Conservation (phyloP, 352 stramenopile genomes). For the Pythium plurisporium region DNA sequence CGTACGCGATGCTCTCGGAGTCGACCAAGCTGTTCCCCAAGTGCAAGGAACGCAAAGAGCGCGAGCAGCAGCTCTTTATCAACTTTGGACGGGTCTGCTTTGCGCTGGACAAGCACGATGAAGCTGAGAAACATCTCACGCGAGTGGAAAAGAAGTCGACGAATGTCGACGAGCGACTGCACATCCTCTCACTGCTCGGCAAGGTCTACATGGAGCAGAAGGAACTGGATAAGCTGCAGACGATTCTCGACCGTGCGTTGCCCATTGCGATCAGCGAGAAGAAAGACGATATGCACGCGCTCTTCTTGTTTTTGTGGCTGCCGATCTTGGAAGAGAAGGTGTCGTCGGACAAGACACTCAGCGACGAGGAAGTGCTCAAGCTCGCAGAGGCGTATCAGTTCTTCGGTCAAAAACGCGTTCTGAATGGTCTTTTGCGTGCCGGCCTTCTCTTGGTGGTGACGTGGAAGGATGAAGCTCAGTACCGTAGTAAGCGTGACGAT, state of each 20-base stretch:
- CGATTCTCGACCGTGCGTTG: conserved; percentile 11
- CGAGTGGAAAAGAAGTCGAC: conserved; percentile 32
- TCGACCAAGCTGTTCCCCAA: conserved; percentile 40
- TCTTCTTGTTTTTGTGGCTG: conserved; percentile 47
- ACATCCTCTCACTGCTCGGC: conserved; percentile 45
- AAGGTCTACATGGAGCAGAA: conserved; percentile 39
- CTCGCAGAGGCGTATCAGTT: conserved; percentile 39
- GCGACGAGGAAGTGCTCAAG: conserved; percentile 20
- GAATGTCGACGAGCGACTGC: conserved; percentile 37
- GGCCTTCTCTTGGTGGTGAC: conserved; percentile 13
- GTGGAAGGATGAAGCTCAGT: conserved; percentile 12
- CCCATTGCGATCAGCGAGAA: conserved; percentile 15
- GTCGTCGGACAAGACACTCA: conserved; percentile 8
- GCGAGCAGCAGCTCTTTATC: conserved; percentile 42
- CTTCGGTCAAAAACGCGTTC: conserved; percentile 42
- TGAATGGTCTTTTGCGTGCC: conserved; percentile 38
- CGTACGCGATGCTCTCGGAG: conserved; percentile 49
- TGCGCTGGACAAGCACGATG: conserved; percentile 40
- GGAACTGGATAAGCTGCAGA: conserved; percentile 18
- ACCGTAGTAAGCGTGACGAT: conserved; percentile 8
- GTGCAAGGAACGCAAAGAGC: conserved; percentile 36
- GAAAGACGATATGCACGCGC: conserved; percentile 34
- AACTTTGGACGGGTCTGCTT: conserved; percentile 59
- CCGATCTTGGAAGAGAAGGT: conserved; percentile 33
- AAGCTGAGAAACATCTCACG: conserved; percentile 42